A percentile compares a stretch with the other conserved stretches of the same genome.
Conservation (phyloP, 1,284 basidiomycete genomes). For the Phellinidium pouzarii region DNA sequence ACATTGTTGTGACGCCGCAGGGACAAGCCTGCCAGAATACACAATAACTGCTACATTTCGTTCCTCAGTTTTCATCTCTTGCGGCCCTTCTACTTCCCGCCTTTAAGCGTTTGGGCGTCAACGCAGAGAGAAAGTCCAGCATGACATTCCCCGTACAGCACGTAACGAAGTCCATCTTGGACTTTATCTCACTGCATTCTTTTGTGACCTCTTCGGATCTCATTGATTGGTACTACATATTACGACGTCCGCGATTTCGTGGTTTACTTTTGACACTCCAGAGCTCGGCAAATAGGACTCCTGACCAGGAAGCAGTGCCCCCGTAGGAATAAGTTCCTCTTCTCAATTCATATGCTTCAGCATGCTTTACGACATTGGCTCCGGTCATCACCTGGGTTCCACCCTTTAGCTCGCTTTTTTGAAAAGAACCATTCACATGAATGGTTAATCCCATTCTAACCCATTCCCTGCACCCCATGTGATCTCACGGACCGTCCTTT, state of each 20-base stretch:
- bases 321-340: background rate
- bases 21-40: too few species aligned
- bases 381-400: constrained; percentile 3
- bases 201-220: constrained; percentile 1
- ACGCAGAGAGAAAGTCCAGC: too few species aligned
- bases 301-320: constrained; percentile 2
- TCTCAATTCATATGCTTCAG: background rate
- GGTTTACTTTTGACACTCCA: background rate
- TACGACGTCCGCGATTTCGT: background rate
- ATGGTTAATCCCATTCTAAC: constrained; percentile 3
- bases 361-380: background rate
- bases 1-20: background rate
- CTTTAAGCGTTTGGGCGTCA: too few species aligned
- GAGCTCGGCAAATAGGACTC: background rate
- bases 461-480: constrained; percentile 10
- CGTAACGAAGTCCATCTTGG: background rate
- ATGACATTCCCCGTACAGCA: too few species aligned
- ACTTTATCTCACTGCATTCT: background rate
- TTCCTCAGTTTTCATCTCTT: too few species aligned
- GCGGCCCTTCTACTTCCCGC: too few species aligned
- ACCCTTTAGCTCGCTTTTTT: background rate
- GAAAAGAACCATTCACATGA: constrained; percentile 9
- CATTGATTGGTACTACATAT: background rate
- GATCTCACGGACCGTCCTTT: constrained; percentile 10
- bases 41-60: too few species aligned